phyloP scores from a whole-genome alignment of 345 rosid species.

The Theobroma cacao region DNA sequence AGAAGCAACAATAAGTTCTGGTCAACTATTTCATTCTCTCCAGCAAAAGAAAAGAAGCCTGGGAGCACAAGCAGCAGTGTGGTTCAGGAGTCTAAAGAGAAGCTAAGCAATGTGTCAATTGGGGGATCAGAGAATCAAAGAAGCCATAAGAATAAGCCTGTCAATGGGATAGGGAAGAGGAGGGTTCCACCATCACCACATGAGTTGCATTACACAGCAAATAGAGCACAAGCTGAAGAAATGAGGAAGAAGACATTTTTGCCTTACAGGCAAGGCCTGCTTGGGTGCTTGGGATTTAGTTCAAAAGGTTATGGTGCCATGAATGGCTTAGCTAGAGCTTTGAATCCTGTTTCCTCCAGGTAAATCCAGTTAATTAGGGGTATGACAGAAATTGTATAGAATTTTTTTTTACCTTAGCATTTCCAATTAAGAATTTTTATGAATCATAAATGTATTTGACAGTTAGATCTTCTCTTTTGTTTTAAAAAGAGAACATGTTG shows the following conservation, averaged over 20 bases:
- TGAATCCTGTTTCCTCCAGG: conserved; percentile 92
- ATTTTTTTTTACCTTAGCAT: background rate
- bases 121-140: conserved; percentile 25
- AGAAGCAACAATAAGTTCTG: conserved; percentile 76
- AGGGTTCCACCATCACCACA: conserved; percentile 77
- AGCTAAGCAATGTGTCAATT: background rate
- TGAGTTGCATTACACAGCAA: conserved; percentile 86
- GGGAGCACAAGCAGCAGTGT: background rate
- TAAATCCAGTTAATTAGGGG: conserved; percentile 19
- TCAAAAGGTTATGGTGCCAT: conserved; percentile 94
- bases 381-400: conserved; percentile 20
- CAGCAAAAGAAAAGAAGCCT: conserved; percentile 56
- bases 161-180: conserved; percentile 60
- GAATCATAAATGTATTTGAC: background rate
- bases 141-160: conserved; percentile 36
- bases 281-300: conserved; percentile 96
- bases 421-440: background rate
- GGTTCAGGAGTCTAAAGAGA: conserved; percentile 26
- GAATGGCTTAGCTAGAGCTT: conserved; percentile 81
- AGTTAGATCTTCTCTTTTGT: conserved; percentile 10
- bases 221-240: conserved; percentile 94
- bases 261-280: conserved; percentile 90
- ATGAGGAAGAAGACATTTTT: conserved; percentile 92
- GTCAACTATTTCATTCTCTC: conserved; percentile 66
- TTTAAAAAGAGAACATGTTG: conserved; percentile 12